A percentile compares a stretch with the other conserved stretches of the same genome.
Evolutionary conservation across 352 stramenopile species (phyloP).

Genomic region (Thalassiosira hispida): DNA sequence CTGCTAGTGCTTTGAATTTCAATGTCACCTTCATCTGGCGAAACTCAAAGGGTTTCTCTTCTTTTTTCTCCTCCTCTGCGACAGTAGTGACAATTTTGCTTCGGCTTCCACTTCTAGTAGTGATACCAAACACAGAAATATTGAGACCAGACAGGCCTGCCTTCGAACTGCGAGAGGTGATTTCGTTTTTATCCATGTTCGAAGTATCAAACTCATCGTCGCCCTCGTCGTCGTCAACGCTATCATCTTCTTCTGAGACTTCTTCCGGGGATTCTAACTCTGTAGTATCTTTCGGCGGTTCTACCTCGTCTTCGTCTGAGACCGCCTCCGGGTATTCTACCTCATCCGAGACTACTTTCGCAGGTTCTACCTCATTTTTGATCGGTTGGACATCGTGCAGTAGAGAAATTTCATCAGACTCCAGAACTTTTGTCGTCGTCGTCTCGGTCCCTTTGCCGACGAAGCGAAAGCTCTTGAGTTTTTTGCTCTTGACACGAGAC

Average conservation of each 20-base stretch:
- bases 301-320: too few species aligned
- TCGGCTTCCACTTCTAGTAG: background rate
- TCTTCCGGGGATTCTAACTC: too few species aligned
- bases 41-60: background rate
- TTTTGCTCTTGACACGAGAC: too few species aligned
- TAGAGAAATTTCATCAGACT: too few species aligned
- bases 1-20: background rate
- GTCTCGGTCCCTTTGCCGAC: too few species aligned
- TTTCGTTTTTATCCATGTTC: background rate
- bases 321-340: too few species aligned
- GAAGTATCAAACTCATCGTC: background rate
- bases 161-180: background rate
- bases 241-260: background rate
- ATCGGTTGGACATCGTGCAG: too few species aligned
- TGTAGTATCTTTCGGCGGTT: too few species aligned
- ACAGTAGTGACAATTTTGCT: background rate
- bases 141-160: background rate
- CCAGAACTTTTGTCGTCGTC: too few species aligned
- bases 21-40: constrained; percentile 1
- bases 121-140: background rate
- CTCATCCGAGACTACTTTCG: too few species aligned
- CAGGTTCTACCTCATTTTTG: too few species aligned
- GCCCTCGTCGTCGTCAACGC: background rate
- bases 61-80: background rate
- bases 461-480: too few species aligned